These are phyloP conservation scores for Cyclocybe aegerita DNA, from an alignment of 768 basidiomycete species.

Conservation along the genomic window DNA sequence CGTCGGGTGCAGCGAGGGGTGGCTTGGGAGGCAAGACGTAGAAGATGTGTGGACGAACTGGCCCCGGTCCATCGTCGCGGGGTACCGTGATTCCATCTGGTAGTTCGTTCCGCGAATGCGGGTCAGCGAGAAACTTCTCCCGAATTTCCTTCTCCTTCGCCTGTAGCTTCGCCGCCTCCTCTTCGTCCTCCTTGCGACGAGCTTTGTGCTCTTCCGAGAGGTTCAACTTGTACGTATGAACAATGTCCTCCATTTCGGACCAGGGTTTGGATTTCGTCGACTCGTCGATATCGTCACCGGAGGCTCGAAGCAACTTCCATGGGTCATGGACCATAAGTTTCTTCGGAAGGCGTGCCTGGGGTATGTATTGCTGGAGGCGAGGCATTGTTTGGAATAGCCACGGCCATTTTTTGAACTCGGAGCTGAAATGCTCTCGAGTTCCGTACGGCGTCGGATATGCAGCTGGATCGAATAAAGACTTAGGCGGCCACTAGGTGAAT, in stretches of 20 bases:
- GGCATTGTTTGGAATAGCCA: conserved; percentile 3
- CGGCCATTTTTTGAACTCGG: conserved; percentile 21
- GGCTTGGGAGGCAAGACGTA: conserved; percentile 27
- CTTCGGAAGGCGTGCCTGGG: conserved; percentile 17
- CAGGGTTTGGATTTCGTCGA: neutral
- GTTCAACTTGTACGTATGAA: conserved; percentile 3
- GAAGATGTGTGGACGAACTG: conserved; percentile 24
- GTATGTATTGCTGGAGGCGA: conserved; percentile 19
- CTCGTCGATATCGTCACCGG: neutral
- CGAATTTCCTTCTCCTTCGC: neutral
- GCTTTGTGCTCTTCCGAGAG: neutral
- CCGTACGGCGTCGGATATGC: conserved; percentile 35
- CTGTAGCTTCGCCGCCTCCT: neutral
- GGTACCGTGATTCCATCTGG: conserved; percentile 8
- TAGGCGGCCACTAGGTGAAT: conserved; percentile 10
- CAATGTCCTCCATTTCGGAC: conserved; percentile 5
- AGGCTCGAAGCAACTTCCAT: conserved; percentile 4
- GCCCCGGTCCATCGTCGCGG: conserved; percentile 7
- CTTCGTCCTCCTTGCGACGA: neutral
- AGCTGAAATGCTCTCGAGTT: conserved; percentile 34
- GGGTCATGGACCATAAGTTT: conserved; percentile 19
- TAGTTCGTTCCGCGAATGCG: conserved; percentile 10
- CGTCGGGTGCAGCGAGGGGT: conserved; percentile 20
- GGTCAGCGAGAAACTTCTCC: conserved; percentile 6
- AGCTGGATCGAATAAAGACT: conserved; percentile 26